Conservation (phyloP, 129 eudicot genomes). For the Ambrosia trifida region DNA sequence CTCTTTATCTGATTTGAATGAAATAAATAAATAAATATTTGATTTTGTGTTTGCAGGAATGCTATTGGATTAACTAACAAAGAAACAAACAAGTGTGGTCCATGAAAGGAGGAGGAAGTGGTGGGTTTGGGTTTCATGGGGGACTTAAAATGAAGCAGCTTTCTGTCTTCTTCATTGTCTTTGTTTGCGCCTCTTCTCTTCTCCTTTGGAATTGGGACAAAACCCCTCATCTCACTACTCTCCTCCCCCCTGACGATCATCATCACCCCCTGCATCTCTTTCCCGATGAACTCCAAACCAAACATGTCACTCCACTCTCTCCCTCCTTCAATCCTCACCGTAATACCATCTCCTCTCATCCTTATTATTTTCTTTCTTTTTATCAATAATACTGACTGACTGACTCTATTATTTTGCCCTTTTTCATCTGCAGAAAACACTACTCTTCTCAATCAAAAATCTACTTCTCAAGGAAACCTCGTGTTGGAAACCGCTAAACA, state of each 20-base stretch:
- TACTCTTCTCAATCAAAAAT: conserved; percentile 20
- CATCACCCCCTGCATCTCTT: conserved; percentile 20
- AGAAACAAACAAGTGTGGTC: background rate
- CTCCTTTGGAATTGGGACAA: conserved; percentile 45
- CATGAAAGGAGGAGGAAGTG: conserved; percentile 43
- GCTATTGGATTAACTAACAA: conserved; percentile 1
- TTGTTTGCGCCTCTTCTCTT: conserved; percentile 36
- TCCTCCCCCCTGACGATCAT: conserved; percentile 37
- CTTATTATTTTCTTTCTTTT: no score
- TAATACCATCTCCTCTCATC: no score
- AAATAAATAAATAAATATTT: background rate
- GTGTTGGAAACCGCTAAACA: conserved; percentile 20
- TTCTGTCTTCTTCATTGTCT: conserved; percentile 40
- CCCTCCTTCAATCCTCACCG: conserved; percentile 13
- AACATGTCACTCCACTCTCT: conserved; percentile 22
- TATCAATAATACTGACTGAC: no score
- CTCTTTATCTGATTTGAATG: background rate
- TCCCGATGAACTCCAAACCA: conserved; percentile 41
- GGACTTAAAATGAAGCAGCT: conserved; percentile 43
- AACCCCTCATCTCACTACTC: conserved; percentile 35
- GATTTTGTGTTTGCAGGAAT: conserved; percentile 3
- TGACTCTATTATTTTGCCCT: no score
- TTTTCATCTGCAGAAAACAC: conserved; percentile 41
- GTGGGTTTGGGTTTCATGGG: conserved; percentile 23
- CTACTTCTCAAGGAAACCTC: conserved; percentile 20